Evolutionary conservation across 352 stramenopile species (phyloP).

Genomic region (Bremia lactucae): DNA sequence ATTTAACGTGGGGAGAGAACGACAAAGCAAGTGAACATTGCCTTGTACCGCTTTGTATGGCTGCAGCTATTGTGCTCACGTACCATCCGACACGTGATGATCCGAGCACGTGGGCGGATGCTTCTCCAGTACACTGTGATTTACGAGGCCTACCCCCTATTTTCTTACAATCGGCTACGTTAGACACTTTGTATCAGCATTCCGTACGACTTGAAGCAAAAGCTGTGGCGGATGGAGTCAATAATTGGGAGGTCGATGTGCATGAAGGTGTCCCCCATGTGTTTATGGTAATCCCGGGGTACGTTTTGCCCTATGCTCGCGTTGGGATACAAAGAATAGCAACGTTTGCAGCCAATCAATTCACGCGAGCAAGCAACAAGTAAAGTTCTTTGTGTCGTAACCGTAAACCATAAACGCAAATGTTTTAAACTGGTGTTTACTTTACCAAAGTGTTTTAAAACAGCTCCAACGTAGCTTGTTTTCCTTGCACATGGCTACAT

Average conservation of each 20-base stretch:
- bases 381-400: too few species aligned
- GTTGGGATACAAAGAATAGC: slow-evolving; percentile 18
- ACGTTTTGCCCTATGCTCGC: slow-evolving; percentile 20
- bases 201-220: slow-evolving; percentile 16
- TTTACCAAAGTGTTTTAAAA: too few species aligned
- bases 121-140: slow-evolving; percentile 26
- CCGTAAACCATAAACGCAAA: too few species aligned
- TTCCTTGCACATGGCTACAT: slow-evolving; percentile 51
- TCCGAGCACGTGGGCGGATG: slow-evolving; percentile 19
- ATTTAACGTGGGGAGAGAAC: slow-evolving; percentile 22
- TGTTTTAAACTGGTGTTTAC: too few species aligned
- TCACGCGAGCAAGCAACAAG: too few species aligned
- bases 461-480: too few species aligned
- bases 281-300: slow-evolving; percentile 24
- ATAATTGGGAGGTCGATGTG: slow-evolving; percentile 26
- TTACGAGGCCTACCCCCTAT: slow-evolving; percentile 22
- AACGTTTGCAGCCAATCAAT: slow-evolving; percentile 18
- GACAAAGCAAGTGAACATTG: slow-evolving; percentile 13
- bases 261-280: slow-evolving; percentile 30
- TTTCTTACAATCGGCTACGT: slow-evolving; percentile 21
- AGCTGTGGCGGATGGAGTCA: slow-evolving; percentile 17
- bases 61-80: slow-evolving; percentile 1
- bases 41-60: slow-evolving; percentile 16
- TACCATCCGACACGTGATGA: slow-evolving; percentile 17
- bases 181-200: slow-evolving; percentile 26